Conservation (phyloP, 805 yeast species). For the Pichia pseudocactophila region DNA sequence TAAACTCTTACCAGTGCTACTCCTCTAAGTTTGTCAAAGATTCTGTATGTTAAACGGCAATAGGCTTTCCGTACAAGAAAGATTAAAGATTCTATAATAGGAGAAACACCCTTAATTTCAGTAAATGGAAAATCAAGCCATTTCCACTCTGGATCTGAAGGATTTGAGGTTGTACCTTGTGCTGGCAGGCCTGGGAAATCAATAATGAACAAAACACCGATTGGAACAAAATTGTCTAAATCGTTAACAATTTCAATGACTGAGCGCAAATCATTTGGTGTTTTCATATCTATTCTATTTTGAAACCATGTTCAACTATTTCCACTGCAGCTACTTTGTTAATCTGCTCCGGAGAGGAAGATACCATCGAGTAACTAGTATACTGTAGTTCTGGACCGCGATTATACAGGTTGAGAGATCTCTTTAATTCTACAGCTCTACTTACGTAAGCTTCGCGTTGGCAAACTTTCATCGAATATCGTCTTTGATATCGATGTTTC, state of each 20-base stretch:
- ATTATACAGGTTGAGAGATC: too few species aligned
- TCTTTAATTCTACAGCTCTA: too few species aligned
- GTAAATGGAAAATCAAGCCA: constrained; percentile 46
- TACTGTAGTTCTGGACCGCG: too few species aligned
- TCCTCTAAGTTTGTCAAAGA: constrained; percentile 14
- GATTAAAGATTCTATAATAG: constrained; percentile 28
- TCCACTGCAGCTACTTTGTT: too few species aligned
- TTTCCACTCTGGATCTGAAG: constrained; percentile 32
- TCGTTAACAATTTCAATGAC: constrained; percentile 29
- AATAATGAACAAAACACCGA: constrained; percentile 41
- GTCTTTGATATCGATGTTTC: too few species aligned
- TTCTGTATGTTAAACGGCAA: constrained; percentile 37
- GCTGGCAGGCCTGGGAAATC: constrained; percentile 34
- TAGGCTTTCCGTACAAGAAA: constrained; percentile 36
- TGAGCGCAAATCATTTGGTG: not conserved
- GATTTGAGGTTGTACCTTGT: constrained; percentile 2
- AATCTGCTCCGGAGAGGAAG: too few species aligned
- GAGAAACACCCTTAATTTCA: constrained; percentile 6
- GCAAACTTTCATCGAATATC: too few species aligned
- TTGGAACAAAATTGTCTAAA: constrained; percentile 30
- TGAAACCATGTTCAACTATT: too few species aligned
- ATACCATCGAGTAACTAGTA: too few species aligned
- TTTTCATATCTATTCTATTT: not conserved
- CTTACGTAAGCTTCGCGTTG: too few species aligned
- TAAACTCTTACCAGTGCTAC: constrained; percentile 36